A percentile compares a stretch with the other conserved stretches of the same genome.
Evolutionary conservation across 1,284 basidiomycete species (phyloP).

Genomic region (Melanopsichium pennsylvanicum): DNA sequence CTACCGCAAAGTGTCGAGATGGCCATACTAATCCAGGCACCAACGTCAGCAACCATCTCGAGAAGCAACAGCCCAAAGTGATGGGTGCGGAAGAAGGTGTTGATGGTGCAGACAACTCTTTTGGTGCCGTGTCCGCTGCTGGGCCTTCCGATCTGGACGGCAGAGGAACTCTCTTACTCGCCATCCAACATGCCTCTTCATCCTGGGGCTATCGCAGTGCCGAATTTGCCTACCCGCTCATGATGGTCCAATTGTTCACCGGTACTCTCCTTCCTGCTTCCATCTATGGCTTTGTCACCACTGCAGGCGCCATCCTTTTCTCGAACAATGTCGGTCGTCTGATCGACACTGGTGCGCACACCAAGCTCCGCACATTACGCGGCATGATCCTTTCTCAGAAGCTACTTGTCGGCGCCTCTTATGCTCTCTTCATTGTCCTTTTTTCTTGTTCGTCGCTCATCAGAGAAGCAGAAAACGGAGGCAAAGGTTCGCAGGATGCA

Average conservation of each 20-base stretch:
- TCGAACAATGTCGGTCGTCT: constrained; percentile 69
- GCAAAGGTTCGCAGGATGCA: constrained; percentile 21
- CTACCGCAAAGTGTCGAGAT: background rate
- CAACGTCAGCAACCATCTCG: background rate
- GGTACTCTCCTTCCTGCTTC: constrained; percentile 70
- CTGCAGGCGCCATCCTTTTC: constrained; percentile 67
- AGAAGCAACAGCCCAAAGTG: background rate
- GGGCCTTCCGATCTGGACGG: constrained; percentile 27
- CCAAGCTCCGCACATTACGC: constrained; percentile 68
- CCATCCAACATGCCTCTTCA: constrained; percentile 59
- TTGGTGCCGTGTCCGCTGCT: constrained; percentile 15
- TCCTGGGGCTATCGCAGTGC: constrained; percentile 69
- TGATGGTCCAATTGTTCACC: constrained; percentile 70
- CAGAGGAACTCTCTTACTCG: constrained; percentile 42
- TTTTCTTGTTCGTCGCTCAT: constrained; percentile 43
- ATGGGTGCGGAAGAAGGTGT: background rate
- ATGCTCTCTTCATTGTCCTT: constrained; percentile 67
- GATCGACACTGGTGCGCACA: constrained; percentile 68
- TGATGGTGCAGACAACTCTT: constrained; percentile 1
- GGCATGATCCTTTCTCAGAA: constrained; percentile 69
- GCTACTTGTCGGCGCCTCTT: constrained; percentile 67
- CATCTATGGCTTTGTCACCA: constrained; percentile 69
- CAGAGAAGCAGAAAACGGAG: constrained; percentile 43
- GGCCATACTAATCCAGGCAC: background rate
- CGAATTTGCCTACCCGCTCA: constrained; percentile 70